phyloP scores from a whole-genome alignment of 176 grass and related monocot genomes.

The Musa acuminata region DNA sequence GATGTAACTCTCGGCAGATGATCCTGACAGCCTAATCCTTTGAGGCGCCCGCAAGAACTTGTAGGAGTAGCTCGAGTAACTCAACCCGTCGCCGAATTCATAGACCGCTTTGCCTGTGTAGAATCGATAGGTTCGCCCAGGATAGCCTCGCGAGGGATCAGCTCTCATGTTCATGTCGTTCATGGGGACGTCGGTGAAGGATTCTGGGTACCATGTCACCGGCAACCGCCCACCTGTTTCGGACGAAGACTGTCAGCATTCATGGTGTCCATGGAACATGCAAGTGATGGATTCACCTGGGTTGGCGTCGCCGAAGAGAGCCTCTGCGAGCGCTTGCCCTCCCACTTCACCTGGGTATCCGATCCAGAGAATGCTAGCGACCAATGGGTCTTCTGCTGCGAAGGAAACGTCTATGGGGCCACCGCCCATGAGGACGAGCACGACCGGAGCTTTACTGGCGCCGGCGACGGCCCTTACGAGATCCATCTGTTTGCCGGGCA shows the following conservation, averaged over 20 bases:
- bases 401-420: conserved; percentile 84
- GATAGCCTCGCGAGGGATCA: conserved; percentile 53
- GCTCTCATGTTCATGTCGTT: conserved; percentile 84
- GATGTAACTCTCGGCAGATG: conserved; percentile 27
- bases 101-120: conserved; percentile 69
- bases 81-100: conserved; percentile 67
- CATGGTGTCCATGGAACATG: conserved; percentile 2
- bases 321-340: conserved; percentile 73
- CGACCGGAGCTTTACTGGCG: conserved; percentile 50
- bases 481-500: conserved; percentile 77
- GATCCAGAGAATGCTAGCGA: conserved; percentile 75
- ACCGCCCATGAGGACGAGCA: conserved; percentile 70
- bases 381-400: conserved; percentile 37
- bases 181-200: conserved; percentile 73
- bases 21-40: conserved; percentile 33
- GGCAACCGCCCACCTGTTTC: conserved; percentile 53
- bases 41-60: conserved; percentile 41
- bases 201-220: conserved; percentile 79
- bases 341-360: conserved; percentile 86
- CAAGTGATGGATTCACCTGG: conserved; percentile 45
- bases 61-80: conserved; percentile 66
- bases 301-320: conserved; percentile 75
- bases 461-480: conserved; percentile 39
- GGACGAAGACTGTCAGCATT: neutral
- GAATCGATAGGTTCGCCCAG: conserved; percentile 77